A percentile compares a stretch with the other conserved stretches of the same genome.
phyloP scores from a whole-genome alignment of 768 basidiomycete genomes.

The Lactifluus hygrophoroides region DNA sequence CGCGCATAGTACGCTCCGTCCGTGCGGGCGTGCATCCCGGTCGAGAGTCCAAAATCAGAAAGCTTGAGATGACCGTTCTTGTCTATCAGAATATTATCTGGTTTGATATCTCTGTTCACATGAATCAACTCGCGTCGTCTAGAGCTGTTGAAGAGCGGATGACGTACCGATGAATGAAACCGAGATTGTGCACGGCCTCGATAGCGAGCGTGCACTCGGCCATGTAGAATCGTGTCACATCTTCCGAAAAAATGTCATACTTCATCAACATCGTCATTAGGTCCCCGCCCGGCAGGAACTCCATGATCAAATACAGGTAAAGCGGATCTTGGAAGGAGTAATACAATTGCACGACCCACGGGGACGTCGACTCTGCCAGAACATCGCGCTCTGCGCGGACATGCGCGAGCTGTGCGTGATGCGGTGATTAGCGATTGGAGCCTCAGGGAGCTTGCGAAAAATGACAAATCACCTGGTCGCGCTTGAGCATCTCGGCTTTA shows the following conservation, averaged over 20 bases:
- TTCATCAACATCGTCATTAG: slow-evolving; percentile 99
- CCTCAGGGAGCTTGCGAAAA: background rate
- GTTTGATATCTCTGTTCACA: slow-evolving; percentile 84
- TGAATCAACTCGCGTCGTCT: background rate
- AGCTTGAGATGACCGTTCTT: slow-evolving; percentile 96
- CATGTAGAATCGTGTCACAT: slow-evolving; percentile 98
- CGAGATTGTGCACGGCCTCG: slow-evolving; percentile 93
- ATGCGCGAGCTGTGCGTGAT: slow-evolving; percentile 69
- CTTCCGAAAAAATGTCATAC: slow-evolving; percentile 97
- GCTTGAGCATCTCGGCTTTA: slow-evolving; percentile 98
- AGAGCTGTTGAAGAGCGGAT: background rate
- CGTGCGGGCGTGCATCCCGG: slow-evolving; percentile 96
- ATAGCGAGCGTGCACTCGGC: slow-evolving; percentile 96
- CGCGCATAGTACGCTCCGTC: slow-evolving; percentile 93
- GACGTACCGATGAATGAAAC: slow-evolving; percentile 91
- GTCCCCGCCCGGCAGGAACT: slow-evolving; percentile 96
- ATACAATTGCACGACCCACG: slow-evolving; percentile 94
- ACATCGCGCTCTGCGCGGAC: slow-evolving; percentile 97
- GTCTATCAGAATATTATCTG: slow-evolving; percentile 98
- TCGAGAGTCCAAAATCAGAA: slow-evolving; percentile 96
- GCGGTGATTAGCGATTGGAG: background rate
- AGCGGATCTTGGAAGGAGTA: slow-evolving; percentile 95
- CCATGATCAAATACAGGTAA: slow-evolving; percentile 96
- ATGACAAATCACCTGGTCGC: slow-evolving; percentile 75
- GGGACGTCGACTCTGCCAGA: slow-evolving; percentile 88